phyloP scores from a whole-genome alignment of 2,329 filamentous ascomycete genomes.

The Coniochaeta sp. region DNA sequence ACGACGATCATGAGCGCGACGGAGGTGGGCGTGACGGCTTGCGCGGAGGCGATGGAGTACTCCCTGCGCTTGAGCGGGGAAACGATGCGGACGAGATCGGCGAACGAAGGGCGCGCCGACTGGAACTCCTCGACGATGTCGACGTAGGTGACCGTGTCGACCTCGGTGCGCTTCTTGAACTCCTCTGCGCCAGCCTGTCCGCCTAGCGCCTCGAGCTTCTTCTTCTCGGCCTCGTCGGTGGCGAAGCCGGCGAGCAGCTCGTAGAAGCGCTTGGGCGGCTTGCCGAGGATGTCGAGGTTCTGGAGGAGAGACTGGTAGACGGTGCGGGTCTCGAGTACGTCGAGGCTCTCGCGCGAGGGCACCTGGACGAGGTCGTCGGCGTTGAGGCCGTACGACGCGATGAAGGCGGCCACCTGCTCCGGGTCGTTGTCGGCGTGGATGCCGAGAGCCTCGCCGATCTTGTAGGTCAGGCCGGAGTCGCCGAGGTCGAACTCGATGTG shows the following conservation, averaged over 20 bases:
- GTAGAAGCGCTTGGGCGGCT: conserved; percentile 96
- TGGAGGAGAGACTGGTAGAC: conserved; percentile 87
- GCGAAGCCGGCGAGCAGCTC: conserved; percentile 85
- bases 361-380: conserved; percentile 81
- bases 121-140: conserved; percentile 85
- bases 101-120: conserved; percentile 81
- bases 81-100: conserved; percentile 83
- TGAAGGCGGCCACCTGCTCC: conserved; percentile 73
- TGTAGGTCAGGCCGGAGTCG: conserved; percentile 83
- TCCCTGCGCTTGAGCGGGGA: conserved; percentile 90
- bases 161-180: conserved; percentile 86
- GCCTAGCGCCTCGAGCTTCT: conserved; percentile 68
- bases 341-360: conserved; percentile 70
- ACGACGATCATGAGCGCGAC: conserved; percentile 96
- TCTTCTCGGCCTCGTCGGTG: conserved; percentile 73
- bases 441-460: conserved; percentile 94
- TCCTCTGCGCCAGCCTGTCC: conserved; percentile 75
- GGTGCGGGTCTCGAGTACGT: conserved; percentile 76
- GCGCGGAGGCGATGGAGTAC: conserved; percentile 97
- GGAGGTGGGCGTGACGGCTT: conserved; percentile 84
- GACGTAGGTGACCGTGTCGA: conserved; percentile 85
- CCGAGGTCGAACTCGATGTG: conserved; percentile 98
- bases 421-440: conserved; percentile 94
- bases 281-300: conserved; percentile 94
- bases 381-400: conserved; percentile 81